A percentile compares a stretch with the other conserved stretches of the same genome.
phyloP scores from a whole-genome alignment of 2,329 filamentous ascomycete genomes.

The Diplodia seriata region DNA sequence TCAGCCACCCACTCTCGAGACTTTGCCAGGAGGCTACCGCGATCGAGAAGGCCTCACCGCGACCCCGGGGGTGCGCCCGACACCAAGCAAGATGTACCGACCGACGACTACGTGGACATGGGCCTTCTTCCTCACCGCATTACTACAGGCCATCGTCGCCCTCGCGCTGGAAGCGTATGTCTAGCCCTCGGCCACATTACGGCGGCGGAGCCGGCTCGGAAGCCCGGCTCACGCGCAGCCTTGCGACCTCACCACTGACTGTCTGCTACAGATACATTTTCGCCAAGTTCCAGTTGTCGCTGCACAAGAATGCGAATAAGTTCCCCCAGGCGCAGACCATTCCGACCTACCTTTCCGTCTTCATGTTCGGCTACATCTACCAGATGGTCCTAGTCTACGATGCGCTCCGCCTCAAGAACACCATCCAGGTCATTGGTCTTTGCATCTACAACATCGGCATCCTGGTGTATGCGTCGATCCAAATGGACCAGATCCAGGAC shows the following conservation, averaged over 20 bases:
- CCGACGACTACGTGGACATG: constrained; percentile 89
- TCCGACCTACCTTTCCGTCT: constrained; percentile 92
- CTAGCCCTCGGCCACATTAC: background rate
- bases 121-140: constrained; percentile 76
- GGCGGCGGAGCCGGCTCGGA: background rate
- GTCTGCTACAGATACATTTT: constrained; percentile 76
- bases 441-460: constrained; percentile 92
- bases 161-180: constrained; percentile 86
- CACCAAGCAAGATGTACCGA: constrained; percentile 67
- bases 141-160: constrained; percentile 79
- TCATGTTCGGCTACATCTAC: constrained; percentile 97
- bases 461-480: constrained; percentile 89
- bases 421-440: constrained; percentile 95
- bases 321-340: constrained; percentile 67
- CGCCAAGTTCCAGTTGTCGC: constrained; percentile 76
- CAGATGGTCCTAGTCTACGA: constrained; percentile 90
- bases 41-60: constrained; percentile 49
- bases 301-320: constrained; percentile 52
- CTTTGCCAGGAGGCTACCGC: constrained; percentile 57
- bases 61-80: constrained; percentile 45
- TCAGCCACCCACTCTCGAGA: constrained; percentile 57
- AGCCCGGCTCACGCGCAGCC: background rate
- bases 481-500: constrained; percentile 85
- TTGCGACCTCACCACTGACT: constrained; percentile 5
- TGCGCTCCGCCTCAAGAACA: constrained; percentile 92